Evolutionary conservation across 441 rosid genomes (phyloP).

Genomic region (Pelargonium cotyledonis): DNA sequence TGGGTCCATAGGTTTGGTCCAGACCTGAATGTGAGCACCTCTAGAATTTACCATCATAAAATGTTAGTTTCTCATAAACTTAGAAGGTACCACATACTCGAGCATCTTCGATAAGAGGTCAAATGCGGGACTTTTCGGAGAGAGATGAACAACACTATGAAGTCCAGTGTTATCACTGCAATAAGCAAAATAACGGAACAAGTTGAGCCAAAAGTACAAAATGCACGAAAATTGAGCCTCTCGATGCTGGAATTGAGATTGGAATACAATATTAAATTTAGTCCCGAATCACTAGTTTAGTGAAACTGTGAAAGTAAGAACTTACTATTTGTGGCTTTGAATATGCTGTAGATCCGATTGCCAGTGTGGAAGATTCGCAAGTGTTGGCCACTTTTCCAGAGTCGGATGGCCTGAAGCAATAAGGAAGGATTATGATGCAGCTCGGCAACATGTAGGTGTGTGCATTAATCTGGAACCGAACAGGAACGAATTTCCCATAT

Average conservation of each 20-base stretch:
- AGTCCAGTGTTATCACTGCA: conserved; percentile 49
- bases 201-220: background rate
- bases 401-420: conserved; percentile 65
- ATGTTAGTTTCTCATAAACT: background rate
- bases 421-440: background rate
- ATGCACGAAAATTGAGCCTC: background rate
- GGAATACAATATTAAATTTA: background rate
- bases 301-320: background rate
- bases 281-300: background rate
- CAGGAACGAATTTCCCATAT: too few relatives aligned
- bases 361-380: conserved; percentile 85
- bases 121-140: conserved; percentile 48
- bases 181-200: background rate
- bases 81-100: conserved; percentile 29
- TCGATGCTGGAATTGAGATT: background rate
- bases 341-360: conserved; percentile 57
- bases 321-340: conserved; percentile 64
- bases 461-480: too few relatives aligned
- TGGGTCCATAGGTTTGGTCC: too few relatives aligned
- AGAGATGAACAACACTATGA: conserved; percentile 59
- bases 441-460: background rate
- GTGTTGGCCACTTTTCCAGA: conserved; percentile 91
- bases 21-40: too few relatives aligned
- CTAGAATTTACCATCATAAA: background rate
- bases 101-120: conserved; percentile 95